phyloP scores from a whole-genome alignment of 2,329 filamentous ascomycete species.

The Aspergillus intermedius region DNA sequence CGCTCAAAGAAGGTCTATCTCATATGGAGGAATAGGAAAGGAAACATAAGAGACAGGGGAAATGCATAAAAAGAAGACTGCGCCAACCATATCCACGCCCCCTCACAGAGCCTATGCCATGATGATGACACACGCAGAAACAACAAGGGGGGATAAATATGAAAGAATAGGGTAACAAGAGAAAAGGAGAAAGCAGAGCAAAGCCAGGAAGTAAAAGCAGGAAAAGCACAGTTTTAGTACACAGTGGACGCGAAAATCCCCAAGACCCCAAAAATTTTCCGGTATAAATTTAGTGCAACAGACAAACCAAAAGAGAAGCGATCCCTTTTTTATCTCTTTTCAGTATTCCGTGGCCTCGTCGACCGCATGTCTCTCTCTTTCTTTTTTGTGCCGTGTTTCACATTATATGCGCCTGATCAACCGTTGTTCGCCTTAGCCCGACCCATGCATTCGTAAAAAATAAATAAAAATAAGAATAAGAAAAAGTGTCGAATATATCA shows the following conservation, averaged over 20 bases:
- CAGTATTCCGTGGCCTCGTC: constrained; percentile 3
- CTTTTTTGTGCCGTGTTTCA: constrained; percentile 17
- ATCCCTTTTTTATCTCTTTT: constrained; percentile 5
- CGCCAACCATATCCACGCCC: constrained; percentile 32
- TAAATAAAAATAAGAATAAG: constrained; percentile 10
- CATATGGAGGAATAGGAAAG: constrained; percentile 22
- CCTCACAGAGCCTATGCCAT: constrained; percentile 24
- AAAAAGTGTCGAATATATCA: constrained; percentile 23
- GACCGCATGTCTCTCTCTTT: constrained; percentile 7
- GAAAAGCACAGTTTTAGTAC: constrained; percentile 8
- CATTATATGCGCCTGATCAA: constrained; percentile 33
- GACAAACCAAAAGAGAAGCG: constrained; percentile 7
- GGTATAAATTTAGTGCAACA: constrained; percentile 3
- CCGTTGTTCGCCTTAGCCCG: constrained; percentile 34
- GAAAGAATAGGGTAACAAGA: constrained; percentile 6
- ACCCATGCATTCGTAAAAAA: constrained; percentile 37
- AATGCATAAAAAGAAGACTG: constrained; percentile 28
- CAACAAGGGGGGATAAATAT: constrained; percentile 6
- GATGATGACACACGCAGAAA: constrained; percentile 17
- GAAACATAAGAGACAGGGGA: constrained; percentile 21
- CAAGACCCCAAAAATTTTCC: constrained; percentile 14
- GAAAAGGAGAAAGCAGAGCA: constrained; percentile 10
- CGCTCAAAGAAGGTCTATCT: constrained; percentile 35
- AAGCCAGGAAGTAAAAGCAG: constrained; percentile 7
- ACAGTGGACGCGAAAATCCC: constrained; percentile 14